Conservation (phyloP, 163 green algal species). For the Scenedesmus sp. region DNA sequence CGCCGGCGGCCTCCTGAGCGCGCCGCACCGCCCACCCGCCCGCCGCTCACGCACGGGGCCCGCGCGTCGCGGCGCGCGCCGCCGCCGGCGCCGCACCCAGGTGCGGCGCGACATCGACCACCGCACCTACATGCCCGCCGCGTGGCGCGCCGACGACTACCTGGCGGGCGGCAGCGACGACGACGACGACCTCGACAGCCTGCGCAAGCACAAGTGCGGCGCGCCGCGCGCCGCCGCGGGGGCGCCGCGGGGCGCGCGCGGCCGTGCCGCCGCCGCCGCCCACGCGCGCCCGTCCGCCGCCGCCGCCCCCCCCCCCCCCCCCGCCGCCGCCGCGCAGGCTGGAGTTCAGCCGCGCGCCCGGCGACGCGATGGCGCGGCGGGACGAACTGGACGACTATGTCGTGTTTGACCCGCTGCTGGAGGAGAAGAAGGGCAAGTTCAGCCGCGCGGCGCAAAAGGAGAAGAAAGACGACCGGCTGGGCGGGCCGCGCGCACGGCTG, state of each 20-base stretch:
- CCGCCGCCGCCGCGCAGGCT: constrained; percentile 45
- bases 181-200: constrained; percentile 53
- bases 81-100: no score
- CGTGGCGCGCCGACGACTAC: constrained; percentile 75
- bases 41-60: no score
- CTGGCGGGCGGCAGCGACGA: constrained; percentile 61
- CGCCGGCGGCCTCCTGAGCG: no score
- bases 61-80: no score
- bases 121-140: constrained; percentile 73
- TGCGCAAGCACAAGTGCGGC: constrained; percentile 60
- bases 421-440: constrained; percentile 85
- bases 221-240: no score
- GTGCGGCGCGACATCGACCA: constrained; percentile 73
- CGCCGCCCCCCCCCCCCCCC: neutral
- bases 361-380: constrained; percentile 70
- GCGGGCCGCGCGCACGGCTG: constrained; percentile 61
- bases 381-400: constrained; percentile 85
- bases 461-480: constrained; percentile 80
- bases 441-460: constrained; percentile 68
- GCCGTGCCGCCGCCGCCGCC: no score
- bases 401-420: constrained; percentile 84
- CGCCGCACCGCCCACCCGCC: no score
- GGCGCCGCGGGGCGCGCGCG: no score
- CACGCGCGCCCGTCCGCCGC: no score
- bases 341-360: constrained; percentile 64